Base-by-base conservation (phyloP, 1,284 basidiomycete genomes). In the Takashimella tepidaria region DNA sequence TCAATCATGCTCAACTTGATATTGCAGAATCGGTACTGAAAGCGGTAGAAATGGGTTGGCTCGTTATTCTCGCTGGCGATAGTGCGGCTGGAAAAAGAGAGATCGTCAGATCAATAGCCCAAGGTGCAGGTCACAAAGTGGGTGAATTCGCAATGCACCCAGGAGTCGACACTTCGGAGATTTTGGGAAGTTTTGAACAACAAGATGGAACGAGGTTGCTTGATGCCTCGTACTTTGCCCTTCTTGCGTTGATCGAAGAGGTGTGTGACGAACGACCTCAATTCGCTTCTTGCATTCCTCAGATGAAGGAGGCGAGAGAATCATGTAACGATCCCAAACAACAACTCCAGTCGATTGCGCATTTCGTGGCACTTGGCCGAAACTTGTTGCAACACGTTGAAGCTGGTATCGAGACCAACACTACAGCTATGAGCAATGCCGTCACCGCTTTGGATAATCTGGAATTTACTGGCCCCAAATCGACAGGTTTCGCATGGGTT, bases 161-260 rank as follows among this genome's bases (percentile, higher is more conserved):
- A 46, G 87, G 90, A 5, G 92, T 90, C 16, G 96, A 99, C 70
- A 91, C 92, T 1, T 86, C 86, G 68, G 96, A 99, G 73, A 86
- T 99, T 37, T 78, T 98, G 41, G 96, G 96, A 46, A 88, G 89
- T 62, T 98, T 98, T 67, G 96, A 99, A 76, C 96, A 98, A 76
- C 84, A 85, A 31, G 85, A 89, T 51, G 68, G 40, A n/a, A 63
- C 46, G 45, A 53, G 55, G 19, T 57, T 60, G 16, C 47, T 65
- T 16, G 60, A 64, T 49, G 49, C 57, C 1, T 57, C 56, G 0
- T 47, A 52, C 8, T 23, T 25, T 11, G 55, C 59, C 0, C 22
- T 67, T 13, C 41, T 49, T n/a, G n/a, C 45, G 3, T 43, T 60
- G 0, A 37, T 66, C 20, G 58, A 64, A 23, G 26, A 50, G 1